A percentile compares a stretch with the other conserved stretches of the same genome.
phyloP scores from a whole-genome alignment of 768 basidiomycete species.

The Trametes maxima region DNA sequence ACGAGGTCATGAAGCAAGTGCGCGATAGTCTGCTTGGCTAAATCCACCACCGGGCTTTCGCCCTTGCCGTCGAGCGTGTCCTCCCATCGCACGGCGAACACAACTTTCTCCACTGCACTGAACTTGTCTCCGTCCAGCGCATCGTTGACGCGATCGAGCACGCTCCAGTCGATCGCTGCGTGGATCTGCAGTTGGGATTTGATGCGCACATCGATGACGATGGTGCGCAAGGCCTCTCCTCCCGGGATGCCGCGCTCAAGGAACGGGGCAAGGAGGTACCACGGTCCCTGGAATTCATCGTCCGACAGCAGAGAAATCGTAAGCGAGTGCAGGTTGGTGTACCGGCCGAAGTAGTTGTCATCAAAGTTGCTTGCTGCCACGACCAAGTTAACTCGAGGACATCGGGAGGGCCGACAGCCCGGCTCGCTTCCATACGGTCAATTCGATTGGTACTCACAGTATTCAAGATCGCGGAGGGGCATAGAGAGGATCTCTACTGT shows the following conservation, averaged over 20 bases:
- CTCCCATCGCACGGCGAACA: background rate
- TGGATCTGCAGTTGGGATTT: background rate
- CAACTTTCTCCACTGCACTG: background rate
- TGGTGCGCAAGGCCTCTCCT: background rate
- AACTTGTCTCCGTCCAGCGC: background rate
- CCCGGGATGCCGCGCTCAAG: background rate
- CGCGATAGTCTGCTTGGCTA: background rate
- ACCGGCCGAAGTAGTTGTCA: background rate
- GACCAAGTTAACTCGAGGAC: background rate
- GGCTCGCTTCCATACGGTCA: too few relatives aligned
- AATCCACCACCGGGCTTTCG: background rate
- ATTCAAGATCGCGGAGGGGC: background rate
- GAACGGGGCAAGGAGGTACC: background rate
- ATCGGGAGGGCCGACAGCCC: background rate
- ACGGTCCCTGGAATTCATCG: background rate
- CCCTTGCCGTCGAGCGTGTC: background rate
- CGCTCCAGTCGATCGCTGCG: slow-evolving; percentile 2
- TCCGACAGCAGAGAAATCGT: slow-evolving; percentile 2
- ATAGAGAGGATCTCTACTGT: background rate
- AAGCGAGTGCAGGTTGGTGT: background rate
- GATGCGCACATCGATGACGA: slow-evolving; percentile 1
- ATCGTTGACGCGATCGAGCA: slow-evolving; percentile 1
- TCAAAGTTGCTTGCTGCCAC: background rate
- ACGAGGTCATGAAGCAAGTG: background rate
- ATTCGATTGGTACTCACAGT: too few relatives aligned